Percentiles rank a stretch among this genome's conserved stretches.
Conservation (phyloP, 2,329 filamentous ascomycete genomes). For the Botrytis cinerea region DNA sequence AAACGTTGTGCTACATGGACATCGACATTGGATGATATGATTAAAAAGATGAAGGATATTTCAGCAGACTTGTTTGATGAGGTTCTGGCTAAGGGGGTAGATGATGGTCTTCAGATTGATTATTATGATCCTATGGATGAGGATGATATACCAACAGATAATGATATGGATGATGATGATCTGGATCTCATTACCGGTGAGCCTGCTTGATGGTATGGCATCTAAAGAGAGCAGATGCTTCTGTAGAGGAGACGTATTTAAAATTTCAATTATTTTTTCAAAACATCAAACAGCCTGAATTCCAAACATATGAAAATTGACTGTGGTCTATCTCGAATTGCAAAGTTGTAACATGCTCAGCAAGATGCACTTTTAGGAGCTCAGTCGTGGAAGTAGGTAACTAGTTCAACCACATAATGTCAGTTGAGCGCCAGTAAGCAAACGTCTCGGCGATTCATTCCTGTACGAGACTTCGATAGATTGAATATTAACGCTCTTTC, state of each 20-base stretch:
- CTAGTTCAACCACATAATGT: not conserved
- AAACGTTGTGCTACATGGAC: not conserved
- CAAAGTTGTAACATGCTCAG: not conserved
- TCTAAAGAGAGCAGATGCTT: not conserved
- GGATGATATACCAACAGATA: not conserved
- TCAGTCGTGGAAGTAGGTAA: not conserved
- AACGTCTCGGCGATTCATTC: fast-evolving
- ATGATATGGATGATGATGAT: not conserved
- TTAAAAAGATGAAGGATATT: not conserved
- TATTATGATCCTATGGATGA: not conserved
- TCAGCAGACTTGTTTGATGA: not conserved
- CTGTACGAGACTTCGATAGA: not conserved
- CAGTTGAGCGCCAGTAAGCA: not conserved
- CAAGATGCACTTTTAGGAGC: not conserved
- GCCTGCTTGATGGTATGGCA: not conserved
- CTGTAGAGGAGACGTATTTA: not conserved
- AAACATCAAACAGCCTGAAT: not conserved
- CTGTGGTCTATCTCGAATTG: not conserved
- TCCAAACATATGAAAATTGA: not conserved
- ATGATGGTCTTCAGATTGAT: no score
- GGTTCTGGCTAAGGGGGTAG: fast-evolving
- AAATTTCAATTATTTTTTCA: not conserved
- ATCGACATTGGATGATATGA: not conserved
- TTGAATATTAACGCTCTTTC: fast-evolving
- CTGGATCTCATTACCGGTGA: not conserved